Base-by-base conservation (phyloP, 192 early-diverging fungal species). In the Coemansia sp. region DNA sequence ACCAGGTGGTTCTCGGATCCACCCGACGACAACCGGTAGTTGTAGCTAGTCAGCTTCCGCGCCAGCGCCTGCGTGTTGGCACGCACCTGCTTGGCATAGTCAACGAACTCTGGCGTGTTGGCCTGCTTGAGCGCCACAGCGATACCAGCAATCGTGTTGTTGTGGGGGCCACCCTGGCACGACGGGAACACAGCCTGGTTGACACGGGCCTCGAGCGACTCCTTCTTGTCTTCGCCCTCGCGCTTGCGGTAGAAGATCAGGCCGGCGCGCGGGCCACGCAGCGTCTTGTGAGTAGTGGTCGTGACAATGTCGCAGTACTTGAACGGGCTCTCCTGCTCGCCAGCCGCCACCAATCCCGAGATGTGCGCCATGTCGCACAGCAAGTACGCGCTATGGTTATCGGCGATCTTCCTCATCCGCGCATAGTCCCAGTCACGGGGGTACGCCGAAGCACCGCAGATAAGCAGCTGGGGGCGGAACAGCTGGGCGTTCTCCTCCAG, bases 311-410 rank as follows among this genome's bases (percentile, higher is more conserved):
- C 98, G 86, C 96, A 98, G 88, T 84, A 91, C 72, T 93, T 90
- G 82, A 99, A 99, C 67, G 98, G 98, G 82, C 90, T 92, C 62
- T 83, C 83, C 59, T 93, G 93, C 85, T 98, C 95, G 70, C 88
- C 76, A 45, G 89, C 86, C 58, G 96, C 96, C 69, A 99, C 91
- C 42, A 99, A 85, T 69, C 98, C 98, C 59, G 89, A 88, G 72
- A 98, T 98, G 85, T 99, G 98, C 18, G 98, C 98, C 88, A 99
- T 99, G 78, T 99, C 98, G 67, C 88, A 90, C 92, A 99, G 90
- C 48, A 99, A 86, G 83, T 95, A 99, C 37, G 95, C 93, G 73
- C 90, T 91, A 83, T 95, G 90, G 82, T 92, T 86, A 86, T 99
- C 94, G 68, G 98, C 98, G 64, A 99, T 91, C 85, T 93, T 91